phyloP scores from a whole-genome alignment of 139 green algal genomes.

The Micractinium sp. region DNA sequence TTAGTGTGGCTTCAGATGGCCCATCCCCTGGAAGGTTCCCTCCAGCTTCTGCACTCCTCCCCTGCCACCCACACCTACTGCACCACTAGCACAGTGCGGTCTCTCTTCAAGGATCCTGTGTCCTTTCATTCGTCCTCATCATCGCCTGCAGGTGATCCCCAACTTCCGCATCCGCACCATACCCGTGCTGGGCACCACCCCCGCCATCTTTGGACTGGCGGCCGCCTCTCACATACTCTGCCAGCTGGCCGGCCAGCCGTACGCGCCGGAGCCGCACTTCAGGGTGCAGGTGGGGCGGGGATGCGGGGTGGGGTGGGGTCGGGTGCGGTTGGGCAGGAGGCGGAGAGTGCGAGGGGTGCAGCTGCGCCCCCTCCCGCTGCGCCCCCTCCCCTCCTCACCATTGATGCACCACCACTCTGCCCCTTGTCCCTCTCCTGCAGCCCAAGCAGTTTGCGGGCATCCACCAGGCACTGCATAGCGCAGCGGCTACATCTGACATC shows the following conservation, averaged over 20 bases:
- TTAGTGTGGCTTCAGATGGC: too few species aligned
- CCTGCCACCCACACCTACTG: too few species aligned
- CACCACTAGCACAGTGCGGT: too few species aligned
- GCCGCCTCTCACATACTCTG: slow-evolving; percentile 85
- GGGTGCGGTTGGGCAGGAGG: background rate
- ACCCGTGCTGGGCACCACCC: slow-evolving; percentile 93
- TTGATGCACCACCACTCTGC: background rate
- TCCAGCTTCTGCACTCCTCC: too few species aligned
- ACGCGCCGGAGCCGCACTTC: slow-evolving; percentile 76
- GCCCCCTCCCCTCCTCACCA: too few species aligned
- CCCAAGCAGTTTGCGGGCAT: background rate
- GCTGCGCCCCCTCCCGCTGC: background rate
- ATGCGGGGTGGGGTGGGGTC: background rate
- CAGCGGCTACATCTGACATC: background rate
- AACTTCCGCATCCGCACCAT: slow-evolving; percentile 97
- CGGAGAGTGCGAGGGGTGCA: too few species aligned
- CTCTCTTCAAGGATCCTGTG: too few species aligned
- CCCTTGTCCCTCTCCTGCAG: background rate
- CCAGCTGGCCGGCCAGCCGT: slow-evolving; percentile 71
- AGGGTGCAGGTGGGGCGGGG: slow-evolving; percentile 41
- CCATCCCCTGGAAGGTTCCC: background rate
- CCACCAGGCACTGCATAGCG: background rate
- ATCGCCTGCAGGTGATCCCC: slow-evolving; percentile 80
- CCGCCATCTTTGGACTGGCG: slow-evolving; percentile 94
- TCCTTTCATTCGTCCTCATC: too few species aligned